Percentiles rank a stretch among this genome's conserved stretches.
Conservation (phyloP, 345 rosid species). For the Eucalyptus cladocalyx region DNA sequence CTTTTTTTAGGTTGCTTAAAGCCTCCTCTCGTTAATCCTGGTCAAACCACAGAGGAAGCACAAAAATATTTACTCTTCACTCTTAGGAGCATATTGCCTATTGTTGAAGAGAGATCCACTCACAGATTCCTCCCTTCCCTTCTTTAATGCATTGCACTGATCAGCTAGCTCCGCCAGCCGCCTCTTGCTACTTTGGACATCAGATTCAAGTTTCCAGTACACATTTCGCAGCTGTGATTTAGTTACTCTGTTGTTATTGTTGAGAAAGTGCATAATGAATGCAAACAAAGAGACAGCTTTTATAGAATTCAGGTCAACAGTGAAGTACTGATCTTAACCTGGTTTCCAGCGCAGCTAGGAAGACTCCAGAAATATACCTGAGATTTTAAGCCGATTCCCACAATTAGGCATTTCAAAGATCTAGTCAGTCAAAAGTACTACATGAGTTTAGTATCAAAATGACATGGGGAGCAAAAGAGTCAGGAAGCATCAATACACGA, state of each 20-base stretch:
- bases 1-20: slow-evolving; percentile 45
- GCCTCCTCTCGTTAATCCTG: slow-evolving; percentile 79
- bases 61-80: not conserved
- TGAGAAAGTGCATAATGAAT: not conserved
- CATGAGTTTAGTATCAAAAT: not conserved
- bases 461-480: not conserved
- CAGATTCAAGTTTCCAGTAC: slow-evolving; percentile 58
- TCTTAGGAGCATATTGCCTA: not conserved
- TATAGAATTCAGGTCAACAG: not conserved
- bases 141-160: slow-evolving; percentile 53
- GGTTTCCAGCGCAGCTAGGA: slow-evolving; percentile 71
- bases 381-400: too few species aligned
- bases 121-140: slow-evolving; percentile 84
- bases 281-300: not conserved
- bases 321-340: slow-evolving; percentile 25
- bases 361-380: too few species aligned
- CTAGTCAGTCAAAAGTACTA: too few species aligned
- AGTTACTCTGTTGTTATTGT: not conserved
- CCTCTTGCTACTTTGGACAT: slow-evolving; percentile 58
- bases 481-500: not conserved
- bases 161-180: slow-evolving; percentile 48
- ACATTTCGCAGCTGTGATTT: slow-evolving; percentile 48
- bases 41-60: not conserved
- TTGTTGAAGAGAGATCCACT: not conserved
- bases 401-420: too few species aligned